A percentile compares a stretch with the other conserved stretches of the same genome.
Evolutionary conservation across 805 yeast genomes (phyloP).

Genomic region (Saturnispora gosingensis): DNA sequence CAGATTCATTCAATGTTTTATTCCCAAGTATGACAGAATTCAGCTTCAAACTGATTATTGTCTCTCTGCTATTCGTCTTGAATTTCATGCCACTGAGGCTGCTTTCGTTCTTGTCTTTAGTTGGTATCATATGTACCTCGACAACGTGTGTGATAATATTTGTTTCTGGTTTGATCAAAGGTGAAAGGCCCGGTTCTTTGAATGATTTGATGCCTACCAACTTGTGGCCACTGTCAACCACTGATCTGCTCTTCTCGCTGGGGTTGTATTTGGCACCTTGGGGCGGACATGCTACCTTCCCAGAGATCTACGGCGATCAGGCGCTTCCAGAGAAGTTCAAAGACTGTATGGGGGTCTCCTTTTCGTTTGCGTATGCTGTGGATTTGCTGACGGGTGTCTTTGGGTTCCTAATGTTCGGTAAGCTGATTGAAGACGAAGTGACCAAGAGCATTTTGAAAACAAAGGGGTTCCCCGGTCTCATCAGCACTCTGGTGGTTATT

Average conservation of each 20-base stretch:
- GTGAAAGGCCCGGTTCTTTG: slow-evolving; percentile 66
- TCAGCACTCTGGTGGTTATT: slow-evolving; percentile 44
- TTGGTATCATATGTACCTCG: slow-evolving; percentile 66
- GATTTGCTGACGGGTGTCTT: slow-evolving; percentile 56
- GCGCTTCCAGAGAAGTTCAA: slow-evolving; percentile 51
- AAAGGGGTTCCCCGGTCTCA: slow-evolving; percentile 40
- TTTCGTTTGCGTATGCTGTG: slow-evolving; percentile 47
- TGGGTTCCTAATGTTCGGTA: slow-evolving; percentile 57
- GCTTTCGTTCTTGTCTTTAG: slow-evolving; percentile 56
- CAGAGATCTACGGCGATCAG: slow-evolving; percentile 66
- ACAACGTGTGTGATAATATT: slow-evolving; percentile 51
- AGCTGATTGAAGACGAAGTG: slow-evolving; percentile 39
- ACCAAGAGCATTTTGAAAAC: slow-evolving; percentile 37
- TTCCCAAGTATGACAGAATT: slow-evolving; percentile 33
- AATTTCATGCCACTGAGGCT: slow-evolving; percentile 66
- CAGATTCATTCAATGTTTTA: slow-evolving; percentile 49
- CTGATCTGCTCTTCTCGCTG: slow-evolving; percentile 47
- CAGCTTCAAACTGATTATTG: slow-evolving; percentile 35
- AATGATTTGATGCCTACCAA: slow-evolving; percentile 54
- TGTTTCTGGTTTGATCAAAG: slow-evolving; percentile 54
- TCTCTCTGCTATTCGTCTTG: slow-evolving; percentile 32
- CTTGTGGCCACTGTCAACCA: slow-evolving; percentile 47
- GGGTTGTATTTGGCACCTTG: slow-evolving; percentile 73
- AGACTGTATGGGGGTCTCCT: slow-evolving; percentile 47
- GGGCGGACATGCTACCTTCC: slow-evolving; percentile 80